Conservation (phyloP, 2,329 filamentous ascomycete genomes). For the Endoconidiophora laricicola region DNA sequence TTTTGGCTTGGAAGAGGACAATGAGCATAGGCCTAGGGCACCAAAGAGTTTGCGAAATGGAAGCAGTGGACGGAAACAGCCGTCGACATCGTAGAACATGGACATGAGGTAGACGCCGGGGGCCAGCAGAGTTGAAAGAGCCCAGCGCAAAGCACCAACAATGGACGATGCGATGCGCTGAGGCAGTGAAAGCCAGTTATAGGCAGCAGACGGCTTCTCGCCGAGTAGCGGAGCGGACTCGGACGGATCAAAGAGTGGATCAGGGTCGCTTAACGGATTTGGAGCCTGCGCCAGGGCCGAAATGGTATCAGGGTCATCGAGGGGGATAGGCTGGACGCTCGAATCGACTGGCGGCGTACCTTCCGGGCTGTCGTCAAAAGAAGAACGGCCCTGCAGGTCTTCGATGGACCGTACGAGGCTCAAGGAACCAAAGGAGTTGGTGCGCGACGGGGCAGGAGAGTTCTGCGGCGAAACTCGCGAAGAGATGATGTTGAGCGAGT, state of each 20-base stretch:
- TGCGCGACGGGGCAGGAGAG: constrained; percentile 38
- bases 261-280: constrained; percentile 19
- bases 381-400: constrained; percentile 17
- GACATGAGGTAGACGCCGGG: constrained; percentile 71
- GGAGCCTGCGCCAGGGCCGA: constrained; percentile 13
- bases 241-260: constrained; percentile 14
- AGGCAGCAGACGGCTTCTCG: constrained; percentile 15
- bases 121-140: constrained; percentile 61
- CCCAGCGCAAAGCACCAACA: constrained; percentile 58
- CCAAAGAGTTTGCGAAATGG: constrained; percentile 50
- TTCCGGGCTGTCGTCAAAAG: constrained; percentile 23
- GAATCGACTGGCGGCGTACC: constrained; percentile 13
- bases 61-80: constrained; percentile 59
- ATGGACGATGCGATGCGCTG: constrained; percentile 55
- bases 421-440: constrained; percentile 42
- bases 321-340: constrained; percentile 21
- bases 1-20: neutral
- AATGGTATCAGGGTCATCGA: constrained; percentile 10
- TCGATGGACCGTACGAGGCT: constrained; percentile 26
- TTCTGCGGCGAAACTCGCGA: constrained; percentile 55
- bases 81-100: constrained; percentile 67
- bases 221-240: constrained; percentile 51
- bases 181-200: constrained; percentile 40
- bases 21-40: constrained; percentile 1
- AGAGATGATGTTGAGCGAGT: constrained; percentile 89